A percentile compares a stretch with the other conserved stretches of the same genome.
These are phyloP conservation scores for Hevea brasiliensis DNA, from an alignment of 345 rosid species.

Conservation along the genomic window DNA sequence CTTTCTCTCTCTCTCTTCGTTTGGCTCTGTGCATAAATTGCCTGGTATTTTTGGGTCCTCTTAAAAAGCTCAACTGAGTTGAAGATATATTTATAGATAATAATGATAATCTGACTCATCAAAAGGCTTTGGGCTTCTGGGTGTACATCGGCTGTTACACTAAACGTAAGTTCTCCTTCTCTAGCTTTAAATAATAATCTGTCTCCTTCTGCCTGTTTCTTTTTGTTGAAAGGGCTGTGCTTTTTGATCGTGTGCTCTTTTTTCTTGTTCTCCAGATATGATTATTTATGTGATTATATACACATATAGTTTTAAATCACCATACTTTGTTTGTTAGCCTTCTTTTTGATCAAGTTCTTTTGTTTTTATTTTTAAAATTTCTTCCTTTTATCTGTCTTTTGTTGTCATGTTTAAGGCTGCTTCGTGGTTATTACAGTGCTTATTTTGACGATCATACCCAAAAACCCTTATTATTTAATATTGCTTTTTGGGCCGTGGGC, in stretches of 20 bases:
- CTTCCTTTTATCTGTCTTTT: not conserved
- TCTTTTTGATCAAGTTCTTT: not conserved
- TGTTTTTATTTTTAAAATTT: not conserved
- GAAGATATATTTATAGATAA: conserved; percentile 1
- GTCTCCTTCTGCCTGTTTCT: not conserved
- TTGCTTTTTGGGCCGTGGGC: not conserved
- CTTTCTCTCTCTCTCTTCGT: not conserved
- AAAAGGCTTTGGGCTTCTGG: not conserved
- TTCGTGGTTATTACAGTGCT: not conserved
- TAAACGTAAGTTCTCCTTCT: conserved; percentile 13
- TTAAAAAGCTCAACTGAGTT: not conserved
- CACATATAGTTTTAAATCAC: not conserved
- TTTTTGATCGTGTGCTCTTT: not conserved
- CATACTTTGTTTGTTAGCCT: not conserved
- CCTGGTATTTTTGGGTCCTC: not conserved
- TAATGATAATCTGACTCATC: conserved; percentile 8
- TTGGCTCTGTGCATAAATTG: not conserved
- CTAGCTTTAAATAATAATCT: not conserved
- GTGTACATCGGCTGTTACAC: not conserved
- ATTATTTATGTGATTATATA: not conserved
- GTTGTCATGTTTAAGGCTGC: not conserved
- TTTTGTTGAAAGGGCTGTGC: not conserved
- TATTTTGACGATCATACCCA: not conserved
- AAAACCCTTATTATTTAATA: not conserved
- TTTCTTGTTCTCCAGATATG: not conserved